A percentile compares a stretch with the other conserved stretches of the same genome.
phyloP scores from a whole-genome alignment of 2,329 filamentous ascomycete species.

The Verticillium klebahnii region DNA sequence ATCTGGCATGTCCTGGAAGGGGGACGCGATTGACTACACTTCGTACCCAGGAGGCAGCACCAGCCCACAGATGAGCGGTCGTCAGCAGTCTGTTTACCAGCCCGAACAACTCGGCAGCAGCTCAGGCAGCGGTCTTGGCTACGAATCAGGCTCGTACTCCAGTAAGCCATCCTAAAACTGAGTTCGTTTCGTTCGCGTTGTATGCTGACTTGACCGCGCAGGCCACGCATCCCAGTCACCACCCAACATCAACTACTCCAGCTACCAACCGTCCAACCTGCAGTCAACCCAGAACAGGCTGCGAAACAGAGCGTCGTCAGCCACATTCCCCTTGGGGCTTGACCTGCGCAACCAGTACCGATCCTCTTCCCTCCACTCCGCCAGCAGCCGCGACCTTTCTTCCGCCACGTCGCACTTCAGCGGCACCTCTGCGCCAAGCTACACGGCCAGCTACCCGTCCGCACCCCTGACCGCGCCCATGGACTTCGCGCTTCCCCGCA shows the following conservation, averaged over 20 bases:
- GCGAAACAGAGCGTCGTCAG: conserved; percentile 45
- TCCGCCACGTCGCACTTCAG: conserved; percentile 14
- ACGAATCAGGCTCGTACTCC: conserved; percentile 48
- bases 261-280: conserved; percentile 32
- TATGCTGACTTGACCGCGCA: conserved; percentile 18
- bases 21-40: conserved; percentile 53
- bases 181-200: background rate
- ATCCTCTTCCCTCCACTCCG: conserved; percentile 31
- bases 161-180: conserved; percentile 30
- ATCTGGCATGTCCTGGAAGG: conserved; percentile 60
- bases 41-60: conserved; percentile 41
- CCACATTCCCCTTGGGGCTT: conserved; percentile 38
- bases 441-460: conserved; percentile 47
- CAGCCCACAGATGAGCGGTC: conserved; percentile 41
- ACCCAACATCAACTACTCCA: conserved; percentile 45
- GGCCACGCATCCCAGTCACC: conserved; percentile 44
- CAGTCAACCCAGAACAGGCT: conserved; percentile 38
- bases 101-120: conserved; percentile 39
- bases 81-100: conserved; percentile 47
- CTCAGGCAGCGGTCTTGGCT: conserved; percentile 32
- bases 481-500: conserved; percentile 45
- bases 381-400: conserved; percentile 16
- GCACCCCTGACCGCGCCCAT: conserved; percentile 50
- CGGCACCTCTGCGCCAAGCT: conserved; percentile 34
- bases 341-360: conserved; percentile 43